Evolutionary conservation across 805 yeast genomes (phyloP).

Genomic region (Pichia deserticola): DNA sequence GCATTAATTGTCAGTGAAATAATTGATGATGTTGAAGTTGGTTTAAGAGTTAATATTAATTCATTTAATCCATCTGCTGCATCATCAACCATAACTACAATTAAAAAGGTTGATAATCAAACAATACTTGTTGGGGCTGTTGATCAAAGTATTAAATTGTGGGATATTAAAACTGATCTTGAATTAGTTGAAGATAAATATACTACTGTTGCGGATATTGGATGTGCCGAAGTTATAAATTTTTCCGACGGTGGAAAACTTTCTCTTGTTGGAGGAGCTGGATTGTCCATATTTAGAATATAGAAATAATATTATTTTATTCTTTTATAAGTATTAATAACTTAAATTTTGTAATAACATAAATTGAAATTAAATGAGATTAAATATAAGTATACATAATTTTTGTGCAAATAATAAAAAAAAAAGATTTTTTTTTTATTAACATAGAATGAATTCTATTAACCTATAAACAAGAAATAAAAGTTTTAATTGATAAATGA

Average conservation of each 20-base stretch:
- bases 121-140: slow-evolving; percentile 62
- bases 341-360: not conserved
- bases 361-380: not conserved
- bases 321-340: too few species aligned
- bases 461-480: slow-evolving; percentile 5
- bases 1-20: slow-evolving; percentile 41
- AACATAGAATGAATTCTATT: too few species aligned
- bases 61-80: slow-evolving; percentile 55
- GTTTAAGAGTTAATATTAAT: slow-evolving; percentile 21
- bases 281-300: slow-evolving; percentile 35
- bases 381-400: not conserved
- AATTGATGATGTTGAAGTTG: slow-evolving; percentile 17
- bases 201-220: slow-evolving; percentile 89
- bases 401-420: not conserved
- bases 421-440: not conserved
- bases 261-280: slow-evolving; percentile 72
- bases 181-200: slow-evolving; percentile 36
- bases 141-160: slow-evolving; percentile 68
- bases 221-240: slow-evolving; percentile 45
- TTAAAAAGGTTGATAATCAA: slow-evolving; percentile 30
- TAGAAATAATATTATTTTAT: not conserved
- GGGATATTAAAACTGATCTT: slow-evolving; percentile 42
- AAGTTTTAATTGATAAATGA: too few species aligned
- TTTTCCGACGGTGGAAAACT: slow-evolving; percentile 24
- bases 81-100: slow-evolving; percentile 76